Percentiles rank a stretch among this genome's conserved stretches.
Evolutionary conservation across 352 stramenopile species (phyloP).

Genomic region (Phytophthora macrochlamydospora): DNA sequence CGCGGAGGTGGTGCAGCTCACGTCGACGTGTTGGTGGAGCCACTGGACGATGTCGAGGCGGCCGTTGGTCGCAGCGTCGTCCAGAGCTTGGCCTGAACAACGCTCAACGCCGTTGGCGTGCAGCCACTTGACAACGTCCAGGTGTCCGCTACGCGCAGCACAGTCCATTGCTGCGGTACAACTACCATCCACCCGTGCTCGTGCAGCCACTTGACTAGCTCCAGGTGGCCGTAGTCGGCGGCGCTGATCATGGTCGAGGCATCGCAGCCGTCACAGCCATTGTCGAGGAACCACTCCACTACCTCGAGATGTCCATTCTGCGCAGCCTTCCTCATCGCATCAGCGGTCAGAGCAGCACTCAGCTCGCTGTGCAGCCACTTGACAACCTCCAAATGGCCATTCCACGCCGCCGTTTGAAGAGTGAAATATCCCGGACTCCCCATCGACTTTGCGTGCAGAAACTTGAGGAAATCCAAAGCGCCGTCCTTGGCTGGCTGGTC

Average conservation of each 20-base stretch:
- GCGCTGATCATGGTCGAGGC: slow-evolving; percentile 15
- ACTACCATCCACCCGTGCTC: slow-evolving; percentile 12
- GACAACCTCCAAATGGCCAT: slow-evolving; percentile 25
- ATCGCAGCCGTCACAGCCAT: slow-evolving; percentile 21
- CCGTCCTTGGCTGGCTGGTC: slow-evolving; percentile 24
- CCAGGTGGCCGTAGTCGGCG: slow-evolving; percentile 18
- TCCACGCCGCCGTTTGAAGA: slow-evolving; percentile 17
- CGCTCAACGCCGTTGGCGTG: slow-evolving; percentile 8
- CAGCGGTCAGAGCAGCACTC: not conserved
- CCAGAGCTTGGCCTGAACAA: slow-evolving; percentile 8
- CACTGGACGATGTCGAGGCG: slow-evolving; percentile 18
- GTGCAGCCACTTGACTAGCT: slow-evolving; percentile 26
- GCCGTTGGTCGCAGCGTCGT: slow-evolving; percentile 20
- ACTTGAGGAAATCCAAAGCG: slow-evolving; percentile 24
- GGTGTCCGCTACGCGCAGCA: slow-evolving; percentile 21
- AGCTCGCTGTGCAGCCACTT: slow-evolving; percentile 26
- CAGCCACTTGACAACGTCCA: slow-evolving; percentile 28
- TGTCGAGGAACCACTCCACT: slow-evolving; percentile 26
- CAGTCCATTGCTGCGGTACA: slow-evolving; percentile 15
- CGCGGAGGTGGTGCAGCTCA: slow-evolving; percentile 7
- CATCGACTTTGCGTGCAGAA: slow-evolving; percentile 18
- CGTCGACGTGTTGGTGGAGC: slow-evolving; percentile 9
- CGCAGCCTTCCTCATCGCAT: slow-evolving; percentile 25
- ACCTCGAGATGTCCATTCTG: slow-evolving; percentile 25
- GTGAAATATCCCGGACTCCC: slow-evolving; percentile 18